Evolutionary conservation across 306 rosid genomes (phyloP), one percentile per base, ranked within the genome.

Genomic region (Astragalus glycyphyllos): DNA sequence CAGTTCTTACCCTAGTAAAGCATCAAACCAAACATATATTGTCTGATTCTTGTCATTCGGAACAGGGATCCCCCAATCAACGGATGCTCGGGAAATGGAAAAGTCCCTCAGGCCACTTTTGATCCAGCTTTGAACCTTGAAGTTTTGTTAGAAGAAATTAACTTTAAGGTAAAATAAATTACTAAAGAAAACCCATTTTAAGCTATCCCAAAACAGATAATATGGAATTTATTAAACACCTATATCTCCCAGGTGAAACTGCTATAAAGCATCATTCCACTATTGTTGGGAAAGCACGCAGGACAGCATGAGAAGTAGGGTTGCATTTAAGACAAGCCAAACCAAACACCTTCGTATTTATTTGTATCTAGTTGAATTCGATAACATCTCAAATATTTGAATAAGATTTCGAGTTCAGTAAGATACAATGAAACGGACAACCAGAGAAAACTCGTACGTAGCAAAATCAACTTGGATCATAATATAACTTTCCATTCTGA

Each of bases 21-120:
- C 98, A 83, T 94, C 98, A 83, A 94, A 94, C 98, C 98, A 94
- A 72, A 94, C 98, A 60, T 94, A 90, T 71, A 94, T 86, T 29
- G 97, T 94, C 77, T 94, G 98, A 73, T 76, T 84, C 77, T 78
- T 67, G 84, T 94, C 98, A 77, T 89, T 81, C 14, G 98, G 98
- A 71, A 94, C n/a, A n/a, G n/a, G n/a, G n/a, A n/a, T n/a, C n/a
- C n/a, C n/a, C n/a, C n/a, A n/a, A n/a, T n/a, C n/a, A 60, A 94
- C 98, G 8, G 91, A 83, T 84, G 98, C 89, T 73, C 98, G 89
- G 37, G 98, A 94, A 80, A 94, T 87, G 69, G 98, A 94, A 64
- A 94, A 94, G 85, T 94, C 98, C 67, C 83, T 83, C 60, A 94
- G 80, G 77, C 98, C 97, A 77, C 88, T 77, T 84, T 77, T 87